A percentile compares a stretch with the other conserved stretches of the same genome.
Conservation (phyloP, 257 asterid genomes). For the Solanum bukasovii region DNA sequence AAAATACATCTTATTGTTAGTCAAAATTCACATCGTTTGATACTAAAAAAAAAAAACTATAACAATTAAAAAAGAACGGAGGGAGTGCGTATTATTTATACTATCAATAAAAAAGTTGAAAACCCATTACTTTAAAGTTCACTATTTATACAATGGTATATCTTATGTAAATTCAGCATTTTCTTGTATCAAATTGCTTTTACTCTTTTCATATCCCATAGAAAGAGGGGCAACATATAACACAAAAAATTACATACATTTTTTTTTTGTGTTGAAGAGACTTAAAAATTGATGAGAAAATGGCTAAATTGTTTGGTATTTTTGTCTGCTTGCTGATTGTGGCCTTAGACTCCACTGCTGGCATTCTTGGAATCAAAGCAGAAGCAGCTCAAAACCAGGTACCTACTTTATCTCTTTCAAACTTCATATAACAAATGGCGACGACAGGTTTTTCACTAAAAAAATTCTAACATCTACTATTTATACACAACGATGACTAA, state of each 20-base stretch:
- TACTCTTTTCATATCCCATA: not conserved
- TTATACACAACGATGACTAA: not conserved
- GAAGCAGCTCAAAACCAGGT: slow-evolving; percentile 81
- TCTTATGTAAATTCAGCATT: not conserved
- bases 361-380: slow-evolving; percentile 70
- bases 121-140: not conserved
- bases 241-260: not conserved
- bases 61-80: not conserved
- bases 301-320: slow-evolving; percentile 47
- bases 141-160: not conserved
- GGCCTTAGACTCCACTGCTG: slow-evolving; percentile 57
- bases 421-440: not conserved
- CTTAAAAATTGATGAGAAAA: slow-evolving; percentile 7
- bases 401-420: not conserved
- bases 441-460: not conserved
- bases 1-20: not conserved
- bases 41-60: no score
- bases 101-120: not conserved
- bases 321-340: slow-evolving; percentile 55
- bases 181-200: not conserved
- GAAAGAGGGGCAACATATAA: not conserved
- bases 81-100: not conserved
- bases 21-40: no score
- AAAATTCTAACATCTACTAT: not conserved
- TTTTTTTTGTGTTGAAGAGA: not conserved